phyloP scores from a whole-genome alignment of 2,329 filamentous ascomycete species.

The Aspergillus quadrilineatus region DNA sequence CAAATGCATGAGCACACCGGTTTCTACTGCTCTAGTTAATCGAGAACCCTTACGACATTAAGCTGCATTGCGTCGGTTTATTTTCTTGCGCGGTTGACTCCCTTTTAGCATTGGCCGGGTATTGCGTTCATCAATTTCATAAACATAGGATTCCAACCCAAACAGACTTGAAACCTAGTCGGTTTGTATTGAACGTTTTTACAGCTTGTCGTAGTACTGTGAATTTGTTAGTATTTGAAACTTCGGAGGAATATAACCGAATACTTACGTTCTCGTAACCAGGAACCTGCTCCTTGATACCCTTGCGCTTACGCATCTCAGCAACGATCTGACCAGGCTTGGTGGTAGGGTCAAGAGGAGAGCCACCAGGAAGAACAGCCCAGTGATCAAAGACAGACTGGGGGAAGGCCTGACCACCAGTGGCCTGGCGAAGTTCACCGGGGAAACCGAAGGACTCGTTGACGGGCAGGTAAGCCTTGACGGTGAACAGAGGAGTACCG shows the following conservation, averaged over 20 bases:
- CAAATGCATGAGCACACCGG: constrained; percentile 29
- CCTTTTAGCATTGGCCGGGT: constrained; percentile 31
- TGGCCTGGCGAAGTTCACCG: constrained; percentile 88
- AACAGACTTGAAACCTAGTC: constrained; percentile 43
- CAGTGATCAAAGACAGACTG: constrained; percentile 99
- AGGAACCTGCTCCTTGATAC: constrained; percentile 94
- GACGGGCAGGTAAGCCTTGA: constrained; percentile 96
- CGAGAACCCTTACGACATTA: constrained; percentile 33
- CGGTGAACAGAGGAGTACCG: constrained; percentile 98
- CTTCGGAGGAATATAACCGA: background rate
- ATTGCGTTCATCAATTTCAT: constrained; percentile 47
- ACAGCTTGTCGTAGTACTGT: constrained; percentile 99
- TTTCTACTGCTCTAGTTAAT: constrained; percentile 34
- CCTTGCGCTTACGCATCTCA: constrained; percentile 98
- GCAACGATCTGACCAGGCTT: constrained; percentile 81
- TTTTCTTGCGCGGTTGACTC: constrained; percentile 25
- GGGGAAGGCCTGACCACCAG: constrained; percentile 97
- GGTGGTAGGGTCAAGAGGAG: constrained; percentile 76
- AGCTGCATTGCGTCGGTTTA: constrained; percentile 27
- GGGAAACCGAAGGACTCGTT: constrained; percentile 99
- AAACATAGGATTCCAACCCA: constrained; percentile 38
- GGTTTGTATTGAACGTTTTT: constrained; percentile 51
- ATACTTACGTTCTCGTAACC: constrained; percentile 89
- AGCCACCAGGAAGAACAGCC: constrained; percentile 93
- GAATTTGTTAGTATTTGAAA: constrained; percentile 26